phyloP scores from a whole-genome alignment of 2,329 filamentous ascomycete genomes.

The Penicillium sp. region DNA sequence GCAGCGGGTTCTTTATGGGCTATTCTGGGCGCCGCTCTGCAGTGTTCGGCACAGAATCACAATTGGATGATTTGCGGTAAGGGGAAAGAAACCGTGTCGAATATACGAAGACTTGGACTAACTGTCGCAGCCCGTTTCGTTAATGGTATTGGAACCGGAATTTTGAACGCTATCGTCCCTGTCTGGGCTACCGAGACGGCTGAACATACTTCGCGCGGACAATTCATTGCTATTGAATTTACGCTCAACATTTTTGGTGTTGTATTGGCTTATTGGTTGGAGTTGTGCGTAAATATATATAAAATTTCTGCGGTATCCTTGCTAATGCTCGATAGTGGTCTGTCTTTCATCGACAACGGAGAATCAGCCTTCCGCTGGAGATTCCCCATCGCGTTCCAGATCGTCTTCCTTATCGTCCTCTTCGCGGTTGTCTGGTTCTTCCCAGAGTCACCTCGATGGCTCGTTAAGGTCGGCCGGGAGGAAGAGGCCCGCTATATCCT shows the following conservation, averaged over 20 bases:
- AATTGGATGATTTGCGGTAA: slow-evolving; percentile 61
- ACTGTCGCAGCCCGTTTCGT: slow-evolving; percentile 44
- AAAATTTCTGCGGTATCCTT: no score
- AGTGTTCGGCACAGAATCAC: slow-evolving; percentile 57
- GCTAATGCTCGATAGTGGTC: slow-evolving; percentile 34
- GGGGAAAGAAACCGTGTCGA: slow-evolving; percentile 12
- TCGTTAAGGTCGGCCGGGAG: slow-evolving; percentile 57
- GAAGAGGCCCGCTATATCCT: slow-evolving; percentile 61
- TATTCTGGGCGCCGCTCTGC: slow-evolving; percentile 54
- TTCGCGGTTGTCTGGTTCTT: slow-evolving; percentile 55
- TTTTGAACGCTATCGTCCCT: slow-evolving; percentile 61
- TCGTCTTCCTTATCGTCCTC: slow-evolving; percentile 53
- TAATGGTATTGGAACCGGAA: slow-evolving; percentile 60
- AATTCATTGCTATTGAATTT: slow-evolving; percentile 64
- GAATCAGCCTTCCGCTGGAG: slow-evolving; percentile 55
- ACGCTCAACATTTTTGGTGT: slow-evolving; percentile 65
- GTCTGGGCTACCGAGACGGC: slow-evolving; percentile 65
- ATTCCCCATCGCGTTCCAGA: slow-evolving; percentile 63
- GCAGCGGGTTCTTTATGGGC: slow-evolving; percentile 52
- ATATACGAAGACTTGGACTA: neutral
- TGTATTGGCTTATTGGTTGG: slow-evolving; percentile 54
- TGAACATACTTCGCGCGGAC: slow-evolving; percentile 58
- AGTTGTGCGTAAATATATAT: slow-evolving; percentile 35
- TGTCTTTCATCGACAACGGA: slow-evolving; percentile 53
- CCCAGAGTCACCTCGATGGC: slow-evolving; percentile 54